phyloP scores from a whole-genome alignment of 176 grass and related monocot species.

The Metroxylon sagu region DNA sequence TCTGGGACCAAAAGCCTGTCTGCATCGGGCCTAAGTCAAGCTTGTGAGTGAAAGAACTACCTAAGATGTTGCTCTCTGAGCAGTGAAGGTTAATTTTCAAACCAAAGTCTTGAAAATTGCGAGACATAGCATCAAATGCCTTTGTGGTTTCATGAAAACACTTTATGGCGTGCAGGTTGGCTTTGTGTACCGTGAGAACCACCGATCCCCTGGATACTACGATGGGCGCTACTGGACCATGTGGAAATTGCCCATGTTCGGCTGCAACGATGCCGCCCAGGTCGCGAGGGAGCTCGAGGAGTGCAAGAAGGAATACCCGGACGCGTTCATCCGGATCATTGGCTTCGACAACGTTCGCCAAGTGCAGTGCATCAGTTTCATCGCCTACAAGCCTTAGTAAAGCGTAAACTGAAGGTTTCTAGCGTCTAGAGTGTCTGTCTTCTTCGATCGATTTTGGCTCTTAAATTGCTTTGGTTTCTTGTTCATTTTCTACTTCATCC shows the following conservation, averaged over 20 bases:
- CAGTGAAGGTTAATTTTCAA: no score
- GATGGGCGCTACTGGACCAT: conserved; percentile 90
- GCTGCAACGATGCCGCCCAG: conserved; percentile 55
- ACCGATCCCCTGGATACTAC: conserved; percentile 50
- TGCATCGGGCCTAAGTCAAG: no score
- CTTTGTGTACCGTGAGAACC: conserved; percentile 50
- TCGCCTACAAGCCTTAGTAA: conserved; percentile 47
- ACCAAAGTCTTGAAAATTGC: no score
- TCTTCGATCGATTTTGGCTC: conserved; percentile 20
- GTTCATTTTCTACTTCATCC: conserved; percentile 13
- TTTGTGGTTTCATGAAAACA: no score
- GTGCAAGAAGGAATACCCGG: conserved; percentile 38
- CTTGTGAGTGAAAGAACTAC: no score
- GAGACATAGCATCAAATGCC: not conserved
- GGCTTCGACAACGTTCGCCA: conserved; percentile 71
- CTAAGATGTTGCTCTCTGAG: no score
- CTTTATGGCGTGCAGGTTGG: conserved; percentile 10
- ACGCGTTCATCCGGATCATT: conserved; percentile 36
- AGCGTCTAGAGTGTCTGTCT: no score
- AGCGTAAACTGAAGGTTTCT: no score
- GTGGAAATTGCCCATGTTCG: conserved; percentile 96
- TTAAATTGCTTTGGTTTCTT: conserved; percentile 2
- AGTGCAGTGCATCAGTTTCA: conserved; percentile 68
- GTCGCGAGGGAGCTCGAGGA: conserved; percentile 46
- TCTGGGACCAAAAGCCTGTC: no score